A percentile compares a stretch with the other conserved stretches of the same genome.
Conservation (phyloP, 2,329 filamentous ascomycete genomes). For the Pestalotiopsis sp. region DNA sequence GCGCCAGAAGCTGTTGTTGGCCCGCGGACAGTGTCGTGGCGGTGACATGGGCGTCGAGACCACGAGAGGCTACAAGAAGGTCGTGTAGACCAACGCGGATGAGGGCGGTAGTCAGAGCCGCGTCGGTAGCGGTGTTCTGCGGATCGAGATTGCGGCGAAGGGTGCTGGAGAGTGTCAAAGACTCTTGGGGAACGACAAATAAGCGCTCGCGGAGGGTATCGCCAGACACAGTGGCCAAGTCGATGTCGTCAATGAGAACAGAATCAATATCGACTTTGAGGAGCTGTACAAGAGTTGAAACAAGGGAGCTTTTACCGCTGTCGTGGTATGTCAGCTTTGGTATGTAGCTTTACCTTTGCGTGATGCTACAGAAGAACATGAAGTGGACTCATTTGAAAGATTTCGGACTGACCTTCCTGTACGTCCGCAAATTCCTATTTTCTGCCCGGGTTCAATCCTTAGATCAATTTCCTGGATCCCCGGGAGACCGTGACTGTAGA, state of each 20-base stretch:
- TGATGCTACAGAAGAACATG: neutral
- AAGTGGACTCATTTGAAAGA: too few species aligned
- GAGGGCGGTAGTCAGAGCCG: conserved; percentile 31
- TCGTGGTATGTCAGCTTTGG: neutral
- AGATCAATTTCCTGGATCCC: neutral
- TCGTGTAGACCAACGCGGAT: neutral
- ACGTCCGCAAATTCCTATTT: conserved; percentile 8
- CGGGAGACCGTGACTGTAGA: neutral
- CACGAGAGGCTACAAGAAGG: neutral
- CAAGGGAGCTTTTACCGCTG: conserved; percentile 5
- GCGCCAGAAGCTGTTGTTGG: conserved; percentile 7
- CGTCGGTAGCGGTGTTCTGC: conserved; percentile 22
- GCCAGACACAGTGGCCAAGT: neutral
- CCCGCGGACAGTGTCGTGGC: neutral
- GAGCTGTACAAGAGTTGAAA: neutral
- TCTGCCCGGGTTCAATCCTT: neutral
- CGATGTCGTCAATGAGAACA: neutral
- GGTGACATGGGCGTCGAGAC: neutral
- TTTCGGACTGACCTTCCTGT: conserved; percentile 11
- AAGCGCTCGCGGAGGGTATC: conserved; percentile 1
- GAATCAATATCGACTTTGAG: neutral
- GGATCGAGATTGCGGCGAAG: conserved; percentile 5
- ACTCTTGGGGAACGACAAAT: neutral
- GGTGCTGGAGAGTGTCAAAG: neutral
- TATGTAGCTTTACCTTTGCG: neutral